These are phyloP conservation scores for Teunomyces cretensis DNA, from an alignment of 805 yeast genomes.

Conservation along the genomic window DNA sequence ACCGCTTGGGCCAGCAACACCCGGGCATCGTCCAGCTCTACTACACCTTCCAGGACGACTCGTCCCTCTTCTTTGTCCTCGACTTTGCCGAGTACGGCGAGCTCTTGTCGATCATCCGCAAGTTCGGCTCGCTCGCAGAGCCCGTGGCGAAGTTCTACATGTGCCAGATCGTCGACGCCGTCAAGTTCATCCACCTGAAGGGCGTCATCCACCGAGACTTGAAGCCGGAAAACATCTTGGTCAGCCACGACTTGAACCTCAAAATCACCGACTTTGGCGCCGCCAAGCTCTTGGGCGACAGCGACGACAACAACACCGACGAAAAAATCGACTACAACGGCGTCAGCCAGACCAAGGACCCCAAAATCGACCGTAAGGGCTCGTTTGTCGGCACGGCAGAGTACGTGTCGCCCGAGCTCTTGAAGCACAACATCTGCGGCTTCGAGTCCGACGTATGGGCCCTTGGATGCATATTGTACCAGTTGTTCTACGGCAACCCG, in stretches of 20 bases:
- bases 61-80: conserved; percentile 82
- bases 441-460: conserved; percentile 93
- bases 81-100: conserved; percentile 98
- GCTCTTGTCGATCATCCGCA: conserved; percentile 72
- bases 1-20: conserved; percentile 78
- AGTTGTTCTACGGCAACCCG: conserved; percentile 78
- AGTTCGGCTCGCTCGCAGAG: conserved; percentile 75
- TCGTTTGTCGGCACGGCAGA: conserved; percentile 98
- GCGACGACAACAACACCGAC: conserved; percentile 29
- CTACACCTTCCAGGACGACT: conserved; percentile 93
- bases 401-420: conserved; percentile 89
- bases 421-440: conserved; percentile 76
- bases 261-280: conserved; percentile 98
- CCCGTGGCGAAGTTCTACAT: conserved; percentile 75
- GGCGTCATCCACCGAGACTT: conserved; percentile 93
- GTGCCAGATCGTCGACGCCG: conserved; percentile 86
- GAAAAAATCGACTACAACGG: conserved; percentile 33
- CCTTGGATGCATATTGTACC: conserved; percentile 83
- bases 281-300: conserved; percentile 65
- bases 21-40: conserved; percentile 92
- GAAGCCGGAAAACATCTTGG: conserved; percentile 89
- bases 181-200: conserved; percentile 80
- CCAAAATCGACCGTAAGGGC: conserved; percentile 31
- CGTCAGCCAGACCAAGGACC: conserved; percentile 24
- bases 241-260: conserved; percentile 80